Base-by-base conservation (phyloP, 1,284 basidiomycete species). In the Sporisorium graminicola region DNA sequence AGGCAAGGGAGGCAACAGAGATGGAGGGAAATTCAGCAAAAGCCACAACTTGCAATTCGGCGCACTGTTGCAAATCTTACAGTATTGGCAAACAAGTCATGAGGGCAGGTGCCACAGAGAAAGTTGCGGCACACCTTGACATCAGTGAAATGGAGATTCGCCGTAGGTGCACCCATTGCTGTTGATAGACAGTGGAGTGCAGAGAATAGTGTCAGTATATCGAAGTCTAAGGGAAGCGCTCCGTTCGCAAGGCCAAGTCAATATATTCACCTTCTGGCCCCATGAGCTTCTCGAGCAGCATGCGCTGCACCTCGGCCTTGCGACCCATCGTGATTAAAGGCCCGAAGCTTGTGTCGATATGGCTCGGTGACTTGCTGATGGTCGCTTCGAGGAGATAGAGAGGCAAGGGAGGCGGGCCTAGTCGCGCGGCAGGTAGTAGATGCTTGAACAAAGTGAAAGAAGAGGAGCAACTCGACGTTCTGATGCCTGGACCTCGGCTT, bases 101-200 rank as follows among this genome's bases (percentile, higher is more conserved):
- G 97, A 5, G 97, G 95, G 86, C 97, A 99, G 22, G 94, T 95
- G 59, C 97, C 97, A 82, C 97, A 99, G 29, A 99, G 88, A 88
- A 95, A 99, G 88, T 99, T 98, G 83, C 94, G 90, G 90, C 97
- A 99, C n/a, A 99, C 97, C 89, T 98, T 98, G 81, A 95, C 94
- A 86, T 97, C 94, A 66, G 92, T 93, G 92, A 97, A 98, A 71
- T 93, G 91, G 72, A 98, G 89, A 87, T 98, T 79, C 40, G 78
- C 76, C 10, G 79, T 77, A 2, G 81, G 74, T 35, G 77, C 74
- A 27, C 84, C 84, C 82, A 85, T 83, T 31, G 83, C 84, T 43
- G 40, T 10, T 43, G 5, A 20, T 4, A 43, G 3, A 12, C 18
- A 8, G 37, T 20, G 20, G 40, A 43, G 3, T 1, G 16, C n/a